A percentile compares a stretch with the other conserved stretches of the same genome.
Conservation (phyloP, 2,329 filamentous ascomycete species). For the Lachnellula hyalina region DNA sequence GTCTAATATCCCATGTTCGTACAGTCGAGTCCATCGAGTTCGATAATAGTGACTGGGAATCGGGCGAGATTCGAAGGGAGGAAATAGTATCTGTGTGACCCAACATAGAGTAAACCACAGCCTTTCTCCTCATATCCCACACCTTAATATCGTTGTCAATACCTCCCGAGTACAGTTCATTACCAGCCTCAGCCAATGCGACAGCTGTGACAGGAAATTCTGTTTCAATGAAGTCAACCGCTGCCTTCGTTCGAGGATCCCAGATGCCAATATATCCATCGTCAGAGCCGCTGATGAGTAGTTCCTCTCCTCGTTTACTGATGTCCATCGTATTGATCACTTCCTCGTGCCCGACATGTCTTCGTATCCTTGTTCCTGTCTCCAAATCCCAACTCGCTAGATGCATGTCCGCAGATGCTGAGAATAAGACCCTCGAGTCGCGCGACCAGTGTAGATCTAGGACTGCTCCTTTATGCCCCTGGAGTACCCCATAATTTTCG, state of each 20-base stretch:
- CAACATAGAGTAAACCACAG: slow-evolving; percentile 77
- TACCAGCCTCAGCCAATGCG: slow-evolving; percentile 86
- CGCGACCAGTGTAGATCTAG: slow-evolving; percentile 95
- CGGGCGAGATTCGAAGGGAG: slow-evolving; percentile 84
- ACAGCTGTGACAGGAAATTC: slow-evolving; percentile 90
- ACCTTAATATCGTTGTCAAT: slow-evolving; percentile 98
- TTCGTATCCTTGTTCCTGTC: slow-evolving; percentile 83
- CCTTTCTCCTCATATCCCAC: slow-evolving; percentile 93
- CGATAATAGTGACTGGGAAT: slow-evolving; percentile 83
- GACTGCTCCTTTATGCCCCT: slow-evolving; percentile 84
- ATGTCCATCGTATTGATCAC: slow-evolving; percentile 91
- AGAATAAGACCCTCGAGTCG: slow-evolving; percentile 85
- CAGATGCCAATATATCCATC: slow-evolving; percentile 92
- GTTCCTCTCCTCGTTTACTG: slow-evolving; percentile 82
- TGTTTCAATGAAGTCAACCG: slow-evolving; percentile 81
- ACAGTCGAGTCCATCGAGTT: slow-evolving; percentile 93
- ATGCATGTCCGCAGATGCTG: slow-evolving; percentile 88
- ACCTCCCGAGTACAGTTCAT: slow-evolving; percentile 89
- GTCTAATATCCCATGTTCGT: slow-evolving; percentile 91
- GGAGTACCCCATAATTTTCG: slow-evolving; percentile 87
- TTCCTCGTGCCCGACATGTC: slow-evolving; percentile 90
- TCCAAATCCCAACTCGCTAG: slow-evolving; percentile 94
- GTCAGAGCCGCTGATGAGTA: slow-evolving; percentile 86
- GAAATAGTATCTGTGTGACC: slow-evolving; percentile 92
- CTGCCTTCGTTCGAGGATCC: slow-evolving; percentile 89